These are phyloP conservation scores for Ilyonectria sp. DNA, from an alignment of 2,329 filamentous ascomycete genomes.

Conservation along the genomic window DNA sequence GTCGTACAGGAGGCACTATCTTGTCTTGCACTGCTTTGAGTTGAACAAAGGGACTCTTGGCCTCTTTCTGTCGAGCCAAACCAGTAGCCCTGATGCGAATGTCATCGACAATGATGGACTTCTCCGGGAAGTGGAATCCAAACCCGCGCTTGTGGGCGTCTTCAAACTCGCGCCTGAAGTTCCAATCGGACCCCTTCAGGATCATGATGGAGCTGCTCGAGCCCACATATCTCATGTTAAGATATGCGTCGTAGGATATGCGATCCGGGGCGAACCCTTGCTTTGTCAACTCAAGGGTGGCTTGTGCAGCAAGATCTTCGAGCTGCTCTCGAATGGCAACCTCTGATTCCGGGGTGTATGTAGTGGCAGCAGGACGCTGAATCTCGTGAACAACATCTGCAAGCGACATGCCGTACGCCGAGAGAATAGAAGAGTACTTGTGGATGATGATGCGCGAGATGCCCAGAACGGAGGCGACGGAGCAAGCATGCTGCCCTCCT, in stretches of 20 bases:
- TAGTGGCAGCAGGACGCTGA: conserved; percentile 55
- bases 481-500: conserved; percentile 62
- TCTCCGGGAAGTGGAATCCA: conserved; percentile 53
- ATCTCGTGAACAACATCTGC: conserved; percentile 62
- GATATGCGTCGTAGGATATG: conserved; percentile 60
- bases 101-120: conserved; percentile 60
- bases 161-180: conserved; percentile 1
- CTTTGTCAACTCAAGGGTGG: conserved; percentile 37
- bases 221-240: conserved; percentile 62
- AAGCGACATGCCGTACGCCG: conserved; percentile 62
- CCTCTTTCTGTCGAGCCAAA: neutral
- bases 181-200: conserved; percentile 43
- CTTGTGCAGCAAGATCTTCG: conserved; percentile 43
- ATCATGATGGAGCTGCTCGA: conserved; percentile 62
- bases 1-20: conserved; percentile 28
- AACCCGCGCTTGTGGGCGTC: conserved; percentile 59
- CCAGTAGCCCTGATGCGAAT: conserved; percentile 52
- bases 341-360: conserved; percentile 41
- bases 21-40: conserved; percentile 37
- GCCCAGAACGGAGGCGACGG: conserved; percentile 59
- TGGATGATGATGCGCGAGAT: conserved; percentile 61
- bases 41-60: conserved; percentile 40
- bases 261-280: conserved; percentile 57
- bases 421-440: conserved; percentile 62
- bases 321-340: conserved; percentile 41